Evolutionary conservation across 225 moss, liverwort and hornwort species (phyloP), one percentile per base, ranked within the genome.

Genomic region (Bryoerythrophyllum caledonicum): DNA sequence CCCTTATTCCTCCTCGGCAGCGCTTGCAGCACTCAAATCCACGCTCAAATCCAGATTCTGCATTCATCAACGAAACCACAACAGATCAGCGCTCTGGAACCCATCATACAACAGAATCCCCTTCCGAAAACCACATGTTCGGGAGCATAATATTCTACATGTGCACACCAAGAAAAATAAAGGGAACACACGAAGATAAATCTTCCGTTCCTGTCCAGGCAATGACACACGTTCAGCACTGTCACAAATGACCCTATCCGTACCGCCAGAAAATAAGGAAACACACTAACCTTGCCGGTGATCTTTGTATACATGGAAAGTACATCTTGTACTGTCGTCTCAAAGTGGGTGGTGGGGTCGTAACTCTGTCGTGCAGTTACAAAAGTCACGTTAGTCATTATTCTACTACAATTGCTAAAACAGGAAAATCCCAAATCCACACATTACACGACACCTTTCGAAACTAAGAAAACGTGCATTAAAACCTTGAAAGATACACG

Each of bases 331-430:
- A 97, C 89, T 30, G 94, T 97, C 7, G 97, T 94, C 77, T 97
- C 97, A 63, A 97, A 97, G 78, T 94, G 97, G 24, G 94, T 94
- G 4, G 94, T 94, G 17, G 92, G 92, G 67, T 97, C 97, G 73
- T 97, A 97, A 71, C 94, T 97, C 92, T 96, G 92, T 81, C 77
- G 34, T n/a, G 66, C 27, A 8, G 4, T 64, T 38, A 37, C 37
- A 63, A 20, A 11, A 23, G 40, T 14, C 40, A 40, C 2, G 5
- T 37, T 10, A 40, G 13, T 5, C 11, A 6, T 12, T 38, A 37
- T 13, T 5, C 8, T 5, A 63, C 20, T 11, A 21, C 23, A 56
- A 11, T 5, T 11, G 26, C 12, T 13, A 35, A 51, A 19, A 20
- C 20, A n/a, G 1, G 27, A 13, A 38, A 10, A 23, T 14, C 5